Base-by-base conservation (phyloP, 2,329 filamentous ascomycete species). In the Sarocladium kiliense region DNA sequence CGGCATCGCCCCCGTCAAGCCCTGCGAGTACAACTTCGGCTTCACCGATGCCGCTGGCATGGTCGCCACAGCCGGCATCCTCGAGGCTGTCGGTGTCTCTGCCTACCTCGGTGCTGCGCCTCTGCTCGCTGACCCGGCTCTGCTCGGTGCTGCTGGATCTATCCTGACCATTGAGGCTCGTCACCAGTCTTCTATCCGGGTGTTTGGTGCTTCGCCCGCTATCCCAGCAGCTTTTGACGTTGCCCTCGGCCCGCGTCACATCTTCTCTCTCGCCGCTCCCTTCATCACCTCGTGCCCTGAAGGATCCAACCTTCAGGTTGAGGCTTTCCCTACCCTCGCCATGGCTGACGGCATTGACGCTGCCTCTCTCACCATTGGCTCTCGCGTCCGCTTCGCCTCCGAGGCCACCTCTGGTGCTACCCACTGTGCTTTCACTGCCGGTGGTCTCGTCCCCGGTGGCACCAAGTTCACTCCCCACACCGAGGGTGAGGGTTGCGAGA, bases 151-250 rank as follows among this genome's bases (percentile, higher is more conserved):
- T 19, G 87, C 88, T 2, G 87, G 78, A 10, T 82, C 82, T 53
- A 91, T 91, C 67, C 78, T 89, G 44, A 88, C 86, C 23, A 79
- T 89, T 57, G 88, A 91, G 72, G 78, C 86, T 26, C 80, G 88
- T 57, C 88, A 91, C 72, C 85, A 89, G 71, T 85, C 85, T 58
- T 85, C 88, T 69, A 82, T 91, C 70, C 84, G 87, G 60, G 72
- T 77, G 56, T 82, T 81, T 37, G 74, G 77, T 19, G 76, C 79
- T 57, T 73, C 77, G 55, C 72, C 80, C 56, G 81, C 86, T 54
- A 79, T 88, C 3, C 84, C 88, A 3, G 81, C 82, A 65, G 79
- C 86, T 25, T 88, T 91, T 64, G 87, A 90, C 67, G 85, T 84
- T 1, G 77, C 87, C 1, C 82, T 91, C 12, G 80, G 81, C 27